Conservation (phyloP, 768 basidiomycete species). For the Aureoboletus auriporus region DNA sequence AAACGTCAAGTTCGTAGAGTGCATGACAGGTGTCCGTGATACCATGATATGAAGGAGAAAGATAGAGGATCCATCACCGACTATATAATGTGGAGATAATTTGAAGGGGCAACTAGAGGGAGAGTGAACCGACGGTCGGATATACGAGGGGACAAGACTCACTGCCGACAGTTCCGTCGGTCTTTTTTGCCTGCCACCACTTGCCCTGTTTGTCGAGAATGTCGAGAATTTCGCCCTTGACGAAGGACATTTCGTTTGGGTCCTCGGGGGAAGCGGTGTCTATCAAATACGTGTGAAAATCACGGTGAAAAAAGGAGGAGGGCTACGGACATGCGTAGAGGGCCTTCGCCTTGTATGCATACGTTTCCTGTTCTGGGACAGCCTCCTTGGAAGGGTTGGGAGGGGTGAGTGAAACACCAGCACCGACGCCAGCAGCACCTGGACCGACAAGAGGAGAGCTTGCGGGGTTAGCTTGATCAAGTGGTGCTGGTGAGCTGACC, state of each 20-base stretch:
- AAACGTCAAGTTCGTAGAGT: constrained; percentile 31
- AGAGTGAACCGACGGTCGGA: constrained; percentile 8
- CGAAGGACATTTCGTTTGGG: constrained; percentile 92
- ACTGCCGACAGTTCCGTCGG: constrained; percentile 77
- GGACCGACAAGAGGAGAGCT: constrained; percentile 66
- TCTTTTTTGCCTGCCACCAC: constrained; percentile 88
- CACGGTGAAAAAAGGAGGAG: constrained; percentile 8
- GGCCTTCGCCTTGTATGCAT: constrained; percentile 79
- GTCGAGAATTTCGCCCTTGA: constrained; percentile 89
- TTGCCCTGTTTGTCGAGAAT: constrained; percentile 91
- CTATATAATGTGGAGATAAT: constrained; percentile 79
- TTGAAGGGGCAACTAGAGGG: constrained; percentile 71
- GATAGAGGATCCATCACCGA: constrained; percentile 15
- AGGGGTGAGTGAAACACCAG: constrained; percentile 34
- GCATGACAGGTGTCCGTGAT: constrained; percentile 25
- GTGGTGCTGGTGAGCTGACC: constrained; percentile 28
- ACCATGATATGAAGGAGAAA: constrained; percentile 18
- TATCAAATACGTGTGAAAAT: constrained; percentile 34
- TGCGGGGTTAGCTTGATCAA: constrained; percentile 42
- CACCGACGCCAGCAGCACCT: constrained; percentile 62
- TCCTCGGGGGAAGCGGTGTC: constrained; percentile 94
- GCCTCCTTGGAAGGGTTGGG: constrained; percentile 24
- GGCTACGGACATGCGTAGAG: constrained; percentile 76
- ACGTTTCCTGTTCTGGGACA: constrained; percentile 40
- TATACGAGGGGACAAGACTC: constrained; percentile 32